Conservation (phyloP, 2,329 filamentous ascomycete species). For the Nemania diffusa region DNA sequence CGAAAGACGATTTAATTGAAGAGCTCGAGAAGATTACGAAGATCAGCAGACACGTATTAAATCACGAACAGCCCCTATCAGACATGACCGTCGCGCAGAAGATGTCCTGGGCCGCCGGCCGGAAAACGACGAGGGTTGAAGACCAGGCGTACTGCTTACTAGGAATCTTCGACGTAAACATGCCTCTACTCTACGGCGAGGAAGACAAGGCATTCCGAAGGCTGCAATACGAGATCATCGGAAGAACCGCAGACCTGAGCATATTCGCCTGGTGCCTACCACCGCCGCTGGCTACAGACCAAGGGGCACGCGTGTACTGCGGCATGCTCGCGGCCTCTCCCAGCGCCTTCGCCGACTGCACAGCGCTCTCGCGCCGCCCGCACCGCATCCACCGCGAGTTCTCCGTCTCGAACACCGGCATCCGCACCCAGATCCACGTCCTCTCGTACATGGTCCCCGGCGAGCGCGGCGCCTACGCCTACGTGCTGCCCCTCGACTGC, state of each 20-base stretch:
- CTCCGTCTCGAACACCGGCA: slow-evolving; percentile 19
- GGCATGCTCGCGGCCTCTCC: slow-evolving; percentile 17
- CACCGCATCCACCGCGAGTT: slow-evolving; percentile 19
- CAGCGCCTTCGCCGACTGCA: slow-evolving; percentile 6
- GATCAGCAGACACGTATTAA: slow-evolving; percentile 12
- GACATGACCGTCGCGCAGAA: slow-evolving; percentile 8
- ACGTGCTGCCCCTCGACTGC: slow-evolving; percentile 15
- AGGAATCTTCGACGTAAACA: slow-evolving; percentile 26
- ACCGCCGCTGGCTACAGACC: neutral
- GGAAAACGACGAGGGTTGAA: slow-evolving; percentile 22
- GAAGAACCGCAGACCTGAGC: slow-evolving; percentile 10
- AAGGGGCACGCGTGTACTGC: slow-evolving; percentile 10
- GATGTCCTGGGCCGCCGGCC: slow-evolving; percentile 25
- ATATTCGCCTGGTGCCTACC: slow-evolving; percentile 26
- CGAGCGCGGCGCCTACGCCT: slow-evolving; percentile 1
- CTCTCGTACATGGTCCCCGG: slow-evolving; percentile 4
- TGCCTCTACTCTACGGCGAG: slow-evolving; percentile 29
- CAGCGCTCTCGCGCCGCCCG: neutral
- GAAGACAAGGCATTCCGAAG: slow-evolving; percentile 17
- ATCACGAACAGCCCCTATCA: slow-evolving; percentile 7
- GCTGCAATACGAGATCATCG: slow-evolving; percentile 27
- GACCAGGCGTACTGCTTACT: slow-evolving; percentile 27
- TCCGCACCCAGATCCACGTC: slow-evolving; percentile 10
- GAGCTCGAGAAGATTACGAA: slow-evolving; percentile 17
- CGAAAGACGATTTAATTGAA: slow-evolving; percentile 9